Base-by-base conservation (phyloP, 2,329 filamentous ascomycete genomes). In the Blumeria graminis region DNA sequence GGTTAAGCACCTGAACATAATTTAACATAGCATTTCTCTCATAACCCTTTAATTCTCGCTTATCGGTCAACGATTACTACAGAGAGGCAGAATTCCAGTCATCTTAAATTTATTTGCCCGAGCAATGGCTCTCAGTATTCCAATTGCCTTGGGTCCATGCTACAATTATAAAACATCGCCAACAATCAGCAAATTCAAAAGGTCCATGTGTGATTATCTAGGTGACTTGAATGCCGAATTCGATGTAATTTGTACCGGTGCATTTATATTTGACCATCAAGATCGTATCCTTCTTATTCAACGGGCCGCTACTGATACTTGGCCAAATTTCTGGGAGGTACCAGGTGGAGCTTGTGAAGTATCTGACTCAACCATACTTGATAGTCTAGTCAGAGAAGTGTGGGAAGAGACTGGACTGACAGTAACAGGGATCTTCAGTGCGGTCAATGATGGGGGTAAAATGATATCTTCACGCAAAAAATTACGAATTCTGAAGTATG, bases 331-430 rank as follows among this genome's bases (percentile, higher is more conserved):
- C 3, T 76, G 74, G 74, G 74, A 76, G 57, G 59, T 69, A 0
- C 73, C 74, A 1, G 74, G 74, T 22, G 74, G 74, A n/a, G 70
- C 66, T 0, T 69, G 69, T 43, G 74, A 76, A 54, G 55, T 62
- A 0, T 63, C 65, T 0, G 73, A 76, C 58, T 48, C 58, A 6
- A 70, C 62, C 11, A 67, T 76, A 4, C 65, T 76, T 3, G 61
- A 68, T 51, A 69, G 68, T 14, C 70, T 69, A n/a, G 70, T 68
- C 14, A 68, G 74, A 14, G 74, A 76, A 64, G 65, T 76, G 1
- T 67, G 63, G 63, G 74, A 76, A 63, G 73, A 76, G 63, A 62
- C 71, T 8, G 71, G 72, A 0, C 63, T 75, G 3, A 18, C 14
- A 3, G 55, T 55, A 4, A 55, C n/a, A 3, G n/a, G n/a, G 5